Evolutionary conservation across 257 asterid genomes (phyloP).

Genomic region (Penstemon davidsonii): DNA sequence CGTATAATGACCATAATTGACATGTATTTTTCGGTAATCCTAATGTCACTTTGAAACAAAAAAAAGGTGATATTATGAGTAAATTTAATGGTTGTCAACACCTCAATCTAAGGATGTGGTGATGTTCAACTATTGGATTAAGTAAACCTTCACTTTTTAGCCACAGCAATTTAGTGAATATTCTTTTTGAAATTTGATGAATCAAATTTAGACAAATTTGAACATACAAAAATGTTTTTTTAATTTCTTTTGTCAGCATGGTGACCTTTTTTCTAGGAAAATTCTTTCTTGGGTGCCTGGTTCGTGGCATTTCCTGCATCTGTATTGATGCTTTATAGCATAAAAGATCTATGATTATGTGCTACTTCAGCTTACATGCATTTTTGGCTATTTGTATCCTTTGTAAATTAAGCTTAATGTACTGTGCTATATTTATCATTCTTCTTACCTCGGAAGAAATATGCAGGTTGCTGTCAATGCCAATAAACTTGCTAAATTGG

Average conservation of each 20-base stretch:
- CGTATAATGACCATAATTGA: not conserved
- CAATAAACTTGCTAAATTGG: constrained; percentile 73
- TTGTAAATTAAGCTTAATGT: not conserved
- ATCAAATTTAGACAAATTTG: not conserved
- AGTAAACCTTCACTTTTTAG: not conserved
- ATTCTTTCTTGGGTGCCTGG: not conserved
- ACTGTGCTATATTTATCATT: constrained; percentile 7
- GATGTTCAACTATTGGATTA: not conserved
- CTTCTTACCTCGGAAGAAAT: constrained; percentile 21
- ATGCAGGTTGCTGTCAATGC: constrained; percentile 83
- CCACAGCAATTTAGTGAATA: not conserved
- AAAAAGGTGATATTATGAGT: not conserved
- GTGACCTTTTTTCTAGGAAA: not conserved
- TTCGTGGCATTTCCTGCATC: constrained; percentile 9
- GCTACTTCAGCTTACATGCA: not conserved
- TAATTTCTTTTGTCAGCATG: not conserved
- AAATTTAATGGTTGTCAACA: not conserved
- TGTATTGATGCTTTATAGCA: constrained; percentile 16
- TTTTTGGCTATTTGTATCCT: not conserved
- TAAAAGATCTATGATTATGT: not conserved
- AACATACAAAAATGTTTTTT: not conserved
- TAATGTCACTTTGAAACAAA: not conserved
- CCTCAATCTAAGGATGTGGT: no score
- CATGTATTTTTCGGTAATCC: not conserved
- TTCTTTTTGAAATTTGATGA: no score